phyloP scores from a whole-genome alignment of 2,329 filamentous ascomycete genomes.

The Periconia digitata region DNA sequence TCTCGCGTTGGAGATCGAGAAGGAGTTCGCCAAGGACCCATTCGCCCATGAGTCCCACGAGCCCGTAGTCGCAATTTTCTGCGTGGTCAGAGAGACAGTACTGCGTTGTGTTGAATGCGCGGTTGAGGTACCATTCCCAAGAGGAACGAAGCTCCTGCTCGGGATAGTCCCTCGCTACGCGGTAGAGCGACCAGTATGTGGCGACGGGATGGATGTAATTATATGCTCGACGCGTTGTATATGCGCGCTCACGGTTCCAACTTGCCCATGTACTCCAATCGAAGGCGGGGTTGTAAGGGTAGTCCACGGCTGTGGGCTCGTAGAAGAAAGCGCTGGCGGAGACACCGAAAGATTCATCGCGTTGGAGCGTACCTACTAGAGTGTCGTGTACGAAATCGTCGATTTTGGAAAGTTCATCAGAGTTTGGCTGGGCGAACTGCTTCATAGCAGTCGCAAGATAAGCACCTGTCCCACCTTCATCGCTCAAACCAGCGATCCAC shows the following conservation, averaged over 20 bases:
- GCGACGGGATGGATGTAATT: conserved; percentile 61
- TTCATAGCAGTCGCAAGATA: conserved; percentile 60
- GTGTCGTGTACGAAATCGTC: conserved; percentile 58
- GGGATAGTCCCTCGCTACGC: conserved; percentile 54
- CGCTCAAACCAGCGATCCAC: conserved; percentile 63
- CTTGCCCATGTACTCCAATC: conserved; percentile 56
- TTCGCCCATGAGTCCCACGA: conserved; percentile 61
- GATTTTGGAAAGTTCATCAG: conserved; percentile 54
- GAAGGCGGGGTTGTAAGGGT: conserved; percentile 47
- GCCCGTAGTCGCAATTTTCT: conserved; percentile 43
- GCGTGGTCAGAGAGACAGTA: conserved; percentile 41
- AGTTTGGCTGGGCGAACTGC: conserved; percentile 54
- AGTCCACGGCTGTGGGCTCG: conserved; percentile 47
- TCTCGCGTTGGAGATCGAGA: conserved; percentile 54
- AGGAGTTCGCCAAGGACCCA: conserved; percentile 59
- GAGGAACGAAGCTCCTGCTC: conserved; percentile 44
- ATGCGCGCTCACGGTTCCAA: conserved; percentile 53
- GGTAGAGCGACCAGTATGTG: conserved; percentile 61
- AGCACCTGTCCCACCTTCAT: conserved; percentile 61
- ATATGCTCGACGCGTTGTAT: conserved; percentile 56
- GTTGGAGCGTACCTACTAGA: conserved; percentile 51
- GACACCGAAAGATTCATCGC: conserved; percentile 49
- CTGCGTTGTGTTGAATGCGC: conserved; percentile 56
- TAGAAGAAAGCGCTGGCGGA: conserved; percentile 62
- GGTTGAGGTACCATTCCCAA: conserved; percentile 59